Evolutionary conservation across 1,139 yeast species (phyloP), one percentile per base, ranked within the genome.

Genomic region (Zygoascus hellenicus): DNA sequence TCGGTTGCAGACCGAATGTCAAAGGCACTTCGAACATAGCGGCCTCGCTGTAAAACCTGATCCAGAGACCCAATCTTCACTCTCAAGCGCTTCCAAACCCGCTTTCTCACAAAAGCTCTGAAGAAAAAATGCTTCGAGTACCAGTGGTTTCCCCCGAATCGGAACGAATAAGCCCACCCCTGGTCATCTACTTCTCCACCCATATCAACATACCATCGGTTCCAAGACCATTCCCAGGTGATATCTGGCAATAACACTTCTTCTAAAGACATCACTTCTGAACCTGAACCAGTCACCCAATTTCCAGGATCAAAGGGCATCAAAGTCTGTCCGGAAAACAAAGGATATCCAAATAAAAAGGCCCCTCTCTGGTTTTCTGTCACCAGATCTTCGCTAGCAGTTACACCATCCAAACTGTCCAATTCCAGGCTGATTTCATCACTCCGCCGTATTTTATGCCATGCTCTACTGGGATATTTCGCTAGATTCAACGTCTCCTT

Each of bases 191-290:
- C 79, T 56, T 83, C 89, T 41, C 74, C 72, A 31, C 76, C 66
- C 94, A 83, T 83, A 54, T 82, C 72, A 9, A 82, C 78, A 57
- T 81, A 81, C 94, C 92, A 84, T 29, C 70, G 63, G 33, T 72
- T 71, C 94, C 94, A 84, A 22, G 67, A 61, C 94, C 94, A 84
- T 48, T 65, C 63, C 94, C 92, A 84, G 46, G 73, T 63, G 38
- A 77, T 67, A 52, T 80, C 86, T 0, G 94, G 92, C 15, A 82
- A 67, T 1, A 85, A 80, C 48, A 71, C 77, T 48, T 77, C 68
- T 10, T 62, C 59, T 19, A 78, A 53, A 41, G 65, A 68, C 17
- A 64, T 66, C 31, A 70, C 63, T 5, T 57, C 48, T n/a, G 54
- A 47, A 13, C 61, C 67, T 11, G 56, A 50, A 5, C 53, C 54